Conservation (phyloP, 352 stramenopile genomes). For the Poterioochromonas sp. region DNA sequence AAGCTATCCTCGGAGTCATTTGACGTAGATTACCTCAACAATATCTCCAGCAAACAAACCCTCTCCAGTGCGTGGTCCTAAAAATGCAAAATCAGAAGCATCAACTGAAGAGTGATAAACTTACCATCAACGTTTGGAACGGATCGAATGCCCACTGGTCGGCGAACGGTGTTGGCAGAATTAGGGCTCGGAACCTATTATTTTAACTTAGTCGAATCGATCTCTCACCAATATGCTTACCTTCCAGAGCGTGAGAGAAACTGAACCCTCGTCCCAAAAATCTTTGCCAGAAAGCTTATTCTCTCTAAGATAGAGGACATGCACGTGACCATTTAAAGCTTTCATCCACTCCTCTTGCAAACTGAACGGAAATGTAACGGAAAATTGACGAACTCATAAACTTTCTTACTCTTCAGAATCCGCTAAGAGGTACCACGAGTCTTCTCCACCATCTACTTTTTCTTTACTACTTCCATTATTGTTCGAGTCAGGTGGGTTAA, state of each 20-base stretch:
- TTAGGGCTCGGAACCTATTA: neutral
- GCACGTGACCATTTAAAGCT: slow-evolving; percentile 11
- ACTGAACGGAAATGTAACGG: neutral
- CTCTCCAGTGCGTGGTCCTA: slow-evolving; percentile 4
- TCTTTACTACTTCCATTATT: neutral
- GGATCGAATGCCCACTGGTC: slow-evolving; percentile 19
- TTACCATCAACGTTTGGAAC: neutral
- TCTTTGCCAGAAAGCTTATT: neutral
- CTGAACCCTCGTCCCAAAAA: neutral
- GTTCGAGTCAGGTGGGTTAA: too few relatives aligned
- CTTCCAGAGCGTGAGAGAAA: neutral
- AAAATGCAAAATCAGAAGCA: neutral
- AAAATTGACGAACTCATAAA: neutral
- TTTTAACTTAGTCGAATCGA: too few relatives aligned
- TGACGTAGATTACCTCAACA: neutral
- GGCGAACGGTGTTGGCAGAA: neutral
- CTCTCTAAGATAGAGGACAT: neutral
- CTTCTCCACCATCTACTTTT: too few relatives aligned
- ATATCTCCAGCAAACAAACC: slow-evolving; percentile 16
- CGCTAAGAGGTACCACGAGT: slow-evolving; percentile 9
- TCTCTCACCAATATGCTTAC: neutral
- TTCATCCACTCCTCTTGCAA: slow-evolving; percentile 7
- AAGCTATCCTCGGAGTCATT: neutral
- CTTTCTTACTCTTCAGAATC: neutral
- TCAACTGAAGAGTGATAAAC: neutral